A percentile compares a stretch with the other conserved stretches of the same genome.
These are phyloP conservation scores for Dendrobium nobile DNA, from an alignment of 106 monocot genomes.

Conservation along the genomic window DNA sequence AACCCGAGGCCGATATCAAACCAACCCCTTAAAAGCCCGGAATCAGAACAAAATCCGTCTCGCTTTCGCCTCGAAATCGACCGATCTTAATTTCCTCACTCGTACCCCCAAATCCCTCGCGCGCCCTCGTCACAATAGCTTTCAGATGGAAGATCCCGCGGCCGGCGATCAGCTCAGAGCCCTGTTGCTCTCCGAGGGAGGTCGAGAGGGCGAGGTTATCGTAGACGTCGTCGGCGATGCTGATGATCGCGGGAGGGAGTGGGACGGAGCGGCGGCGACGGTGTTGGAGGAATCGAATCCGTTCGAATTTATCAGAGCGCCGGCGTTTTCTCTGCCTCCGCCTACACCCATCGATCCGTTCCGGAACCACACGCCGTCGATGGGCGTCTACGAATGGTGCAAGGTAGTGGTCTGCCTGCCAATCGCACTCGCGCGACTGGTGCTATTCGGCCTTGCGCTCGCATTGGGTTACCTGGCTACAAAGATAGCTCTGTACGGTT, in stretches of 20 bases:
- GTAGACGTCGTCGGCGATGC: neutral
- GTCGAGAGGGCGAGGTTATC: neutral
- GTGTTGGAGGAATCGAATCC: conserved; percentile 26
- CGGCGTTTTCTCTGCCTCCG: conserved; percentile 16
- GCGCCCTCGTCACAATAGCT: neutral
- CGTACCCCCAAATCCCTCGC: neutral
- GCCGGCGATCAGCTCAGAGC: neutral
- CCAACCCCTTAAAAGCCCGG: neutral
- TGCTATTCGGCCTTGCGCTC: conserved; percentile 58
- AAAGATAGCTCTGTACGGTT: conserved; percentile 51
- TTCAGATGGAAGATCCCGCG: neutral
- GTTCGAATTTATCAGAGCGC: conserved; percentile 49
- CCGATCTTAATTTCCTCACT: too few relatives aligned
- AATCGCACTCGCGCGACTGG: conserved; percentile 40
- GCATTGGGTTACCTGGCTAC: conserved; percentile 66
- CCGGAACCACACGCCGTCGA: conserved; percentile 59
- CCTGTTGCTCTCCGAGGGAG: neutral
- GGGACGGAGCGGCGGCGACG: neutral
- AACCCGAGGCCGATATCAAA: neutral
- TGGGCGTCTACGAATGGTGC: conserved; percentile 51
- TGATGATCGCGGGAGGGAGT: neutral
- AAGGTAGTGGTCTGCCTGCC: conserved; percentile 56
- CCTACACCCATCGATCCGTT: conserved; percentile 64
- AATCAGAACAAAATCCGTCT: neutral
- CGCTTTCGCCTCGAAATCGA: too few relatives aligned